A percentile compares a stretch with the other conserved stretches of the same genome.
Conservation (phyloP, 805 yeast genomes). For the Maudiozyma serrabonitensis region DNA sequence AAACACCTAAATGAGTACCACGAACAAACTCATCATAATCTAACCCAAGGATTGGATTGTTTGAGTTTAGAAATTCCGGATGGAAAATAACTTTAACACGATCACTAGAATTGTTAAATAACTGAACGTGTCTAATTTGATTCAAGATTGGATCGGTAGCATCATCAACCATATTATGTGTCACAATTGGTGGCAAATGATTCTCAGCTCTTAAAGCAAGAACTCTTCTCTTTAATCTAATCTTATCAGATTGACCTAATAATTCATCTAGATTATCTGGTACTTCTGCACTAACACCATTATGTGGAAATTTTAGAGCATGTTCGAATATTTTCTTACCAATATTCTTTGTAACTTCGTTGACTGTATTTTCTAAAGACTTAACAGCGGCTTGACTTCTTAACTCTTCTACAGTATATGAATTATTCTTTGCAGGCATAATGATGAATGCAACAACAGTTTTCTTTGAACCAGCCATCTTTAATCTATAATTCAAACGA, state of each 20-base stretch:
- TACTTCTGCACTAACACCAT: conserved; percentile 47
- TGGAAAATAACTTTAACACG: conserved; percentile 94
- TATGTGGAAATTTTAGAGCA: conserved; percentile 57
- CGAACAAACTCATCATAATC: conserved; percentile 97
- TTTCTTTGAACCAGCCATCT: conserved; percentile 71
- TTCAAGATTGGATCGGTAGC: conserved; percentile 81
- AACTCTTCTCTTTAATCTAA: conserved; percentile 81
- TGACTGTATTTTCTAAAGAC: conserved; percentile 80
- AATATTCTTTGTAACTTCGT: conserved; percentile 76
- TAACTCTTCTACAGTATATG: conserved; percentile 91
- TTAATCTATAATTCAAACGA: conserved; percentile 77
- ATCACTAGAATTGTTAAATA: conserved; percentile 83
- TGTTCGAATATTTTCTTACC: conserved; percentile 85
- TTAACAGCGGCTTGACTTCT: conserved; percentile 93
- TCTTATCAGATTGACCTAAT: conserved; percentile 78
- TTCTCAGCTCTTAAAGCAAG: conserved; percentile 70
- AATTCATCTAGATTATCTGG: conserved; percentile 72
- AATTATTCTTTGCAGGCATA: conserved; percentile 93
- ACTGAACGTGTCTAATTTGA: conserved; percentile 83
- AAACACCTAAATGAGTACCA: conserved; percentile 96
- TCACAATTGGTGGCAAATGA: conserved; percentile 86
- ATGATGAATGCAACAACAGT: conserved; percentile 95
- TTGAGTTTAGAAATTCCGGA: conserved; percentile 91
- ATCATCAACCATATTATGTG: conserved; percentile 95
- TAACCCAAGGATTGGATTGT: conserved; percentile 84